A percentile compares a stretch with the other conserved stretches of the same genome.
phyloP scores from a whole-genome alignment of 2,329 filamentous ascomycete species.

The Colletotrichum limetticola region DNA sequence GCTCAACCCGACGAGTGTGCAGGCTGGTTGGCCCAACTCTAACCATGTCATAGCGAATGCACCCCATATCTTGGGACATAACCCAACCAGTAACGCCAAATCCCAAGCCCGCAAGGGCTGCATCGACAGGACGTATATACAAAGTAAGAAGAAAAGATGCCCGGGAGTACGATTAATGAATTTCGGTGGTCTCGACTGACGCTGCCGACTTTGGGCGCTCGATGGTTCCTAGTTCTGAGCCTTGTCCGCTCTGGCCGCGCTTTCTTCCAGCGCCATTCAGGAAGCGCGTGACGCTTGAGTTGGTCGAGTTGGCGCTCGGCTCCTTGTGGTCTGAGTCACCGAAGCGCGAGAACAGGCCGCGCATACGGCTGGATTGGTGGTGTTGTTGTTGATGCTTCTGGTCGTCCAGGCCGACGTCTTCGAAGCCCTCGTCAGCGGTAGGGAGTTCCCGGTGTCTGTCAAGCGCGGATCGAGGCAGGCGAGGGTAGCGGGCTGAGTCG shows the following conservation, averaged over 20 bases:
- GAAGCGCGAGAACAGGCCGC: conserved; percentile 84
- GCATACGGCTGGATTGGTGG: conserved; percentile 56
- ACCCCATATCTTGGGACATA: conserved; percentile 8
- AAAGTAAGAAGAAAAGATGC: not conserved
- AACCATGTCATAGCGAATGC: conserved; percentile 32
- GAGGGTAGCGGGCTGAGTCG: conserved; percentile 76
- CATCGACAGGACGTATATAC: not conserved
- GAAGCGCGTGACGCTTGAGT: conserved; percentile 63
- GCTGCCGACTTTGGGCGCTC: conserved; percentile 49
- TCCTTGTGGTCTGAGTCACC: conserved; percentile 65
- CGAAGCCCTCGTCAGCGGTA: conserved; percentile 83
- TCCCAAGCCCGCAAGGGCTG: conserved; percentile 12
- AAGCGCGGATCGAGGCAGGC: conserved; percentile 70
- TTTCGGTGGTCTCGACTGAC: conserved; percentile 39
- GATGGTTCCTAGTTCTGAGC: conserved; percentile 77
- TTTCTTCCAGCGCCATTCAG: conserved; percentile 75
- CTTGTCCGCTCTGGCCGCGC: conserved; percentile 75
- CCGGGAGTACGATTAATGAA: conserved; percentile 20
- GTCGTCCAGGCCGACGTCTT: conserved; percentile 91
- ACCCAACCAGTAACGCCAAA: conserved; percentile 23
- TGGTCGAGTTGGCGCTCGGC: conserved; percentile 45
- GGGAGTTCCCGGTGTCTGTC: conserved; percentile 68
- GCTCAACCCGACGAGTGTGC: conserved; percentile 4
- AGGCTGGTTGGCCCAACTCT: conserved; percentile 4
- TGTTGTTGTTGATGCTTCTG: conserved; percentile 55